These are phyloP conservation scores for Chalciporus piperatus DNA, from an alignment of 768 basidiomycete species.

Conservation along the genomic window DNA sequence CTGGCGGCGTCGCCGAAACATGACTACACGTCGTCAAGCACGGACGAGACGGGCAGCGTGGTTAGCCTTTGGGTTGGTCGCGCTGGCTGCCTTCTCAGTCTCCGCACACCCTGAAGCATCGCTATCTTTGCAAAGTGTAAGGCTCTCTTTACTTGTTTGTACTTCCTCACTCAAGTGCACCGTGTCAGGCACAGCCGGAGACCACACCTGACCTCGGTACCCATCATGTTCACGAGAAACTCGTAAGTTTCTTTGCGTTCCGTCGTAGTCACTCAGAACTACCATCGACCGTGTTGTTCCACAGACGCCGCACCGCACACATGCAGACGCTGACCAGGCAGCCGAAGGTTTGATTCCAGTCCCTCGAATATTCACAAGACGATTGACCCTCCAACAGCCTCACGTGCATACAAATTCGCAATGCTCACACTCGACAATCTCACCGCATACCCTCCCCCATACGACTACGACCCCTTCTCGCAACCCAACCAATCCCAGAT, in stretches of 20 bases:
- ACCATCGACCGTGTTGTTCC: slow-evolving; percentile 1
- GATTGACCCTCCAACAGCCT: slow-evolving; percentile 40
- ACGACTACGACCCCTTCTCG: slow-evolving; percentile 49
- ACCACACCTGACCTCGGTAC: slow-evolving; percentile 2
- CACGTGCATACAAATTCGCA: slow-evolving; percentile 75
- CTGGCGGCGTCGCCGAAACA: slow-evolving; percentile 1
- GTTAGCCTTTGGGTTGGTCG: slow-evolving; percentile 60
- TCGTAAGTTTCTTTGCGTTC: slow-evolving; percentile 5
- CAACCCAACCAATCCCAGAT: slow-evolving; percentile 38
- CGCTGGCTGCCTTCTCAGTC: slow-evolving; percentile 44
- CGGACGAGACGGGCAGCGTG: slow-evolving; percentile 47
- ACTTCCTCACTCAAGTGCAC: not conserved
- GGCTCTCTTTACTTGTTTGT: not conserved
- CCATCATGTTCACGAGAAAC: slow-evolving; percentile 10
- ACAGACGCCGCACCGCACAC: slow-evolving; percentile 12
- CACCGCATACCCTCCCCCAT: slow-evolving; percentile 55
- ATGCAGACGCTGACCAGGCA: slow-evolving; percentile 39
- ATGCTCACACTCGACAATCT: slow-evolving; percentile 62
- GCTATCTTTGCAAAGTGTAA: slow-evolving; percentile 18
- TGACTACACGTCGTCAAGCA: slow-evolving; percentile 20
- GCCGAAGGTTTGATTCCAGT: slow-evolving; percentile 45
- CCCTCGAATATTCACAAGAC: not conserved
- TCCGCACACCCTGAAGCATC: slow-evolving; percentile 36
- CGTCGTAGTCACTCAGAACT: not conserved
- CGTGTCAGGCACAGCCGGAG: slow-evolving; percentile 15